Evolutionary conservation across 2,329 filamentous ascomycete genomes (phyloP).

Genomic region (Fusarium sp.): DNA sequence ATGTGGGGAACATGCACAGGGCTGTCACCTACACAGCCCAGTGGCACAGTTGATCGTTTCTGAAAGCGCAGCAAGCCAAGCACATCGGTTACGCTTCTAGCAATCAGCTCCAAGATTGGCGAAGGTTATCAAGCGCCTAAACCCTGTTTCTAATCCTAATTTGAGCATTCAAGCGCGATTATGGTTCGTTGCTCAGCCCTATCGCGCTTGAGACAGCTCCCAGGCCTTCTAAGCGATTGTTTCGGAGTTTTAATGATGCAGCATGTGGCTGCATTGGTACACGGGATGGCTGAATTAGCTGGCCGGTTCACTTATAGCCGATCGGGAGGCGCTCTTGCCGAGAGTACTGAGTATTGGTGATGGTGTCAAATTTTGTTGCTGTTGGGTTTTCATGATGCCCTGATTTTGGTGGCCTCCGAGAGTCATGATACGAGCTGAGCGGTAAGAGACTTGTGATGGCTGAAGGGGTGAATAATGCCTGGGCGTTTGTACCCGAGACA

Average conservation of each 20-base stretch:
- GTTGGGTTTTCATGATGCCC: background rate
- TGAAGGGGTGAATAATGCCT: background rate
- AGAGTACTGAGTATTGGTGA: background rate
- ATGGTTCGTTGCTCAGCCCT: background rate
- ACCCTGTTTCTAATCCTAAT: constrained; percentile 4
- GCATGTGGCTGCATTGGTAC: constrained; percentile 19
- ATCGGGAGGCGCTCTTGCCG: background rate
- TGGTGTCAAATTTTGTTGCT: background rate
- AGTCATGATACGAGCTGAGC: background rate
- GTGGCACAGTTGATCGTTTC: constrained; percentile 29
- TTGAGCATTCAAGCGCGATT: constrained; percentile 13
- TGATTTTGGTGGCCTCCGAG: background rate
- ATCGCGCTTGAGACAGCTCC: constrained; percentile 17
- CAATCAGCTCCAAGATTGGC: constrained; percentile 1
- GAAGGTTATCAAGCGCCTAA: constrained; percentile 1
- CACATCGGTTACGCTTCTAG: background rate
- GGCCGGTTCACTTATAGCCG: background rate
- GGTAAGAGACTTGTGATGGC: background rate
- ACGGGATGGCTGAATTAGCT: constrained; percentile 14
- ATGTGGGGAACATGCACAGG: constrained; percentile 29
- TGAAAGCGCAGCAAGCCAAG: constrained; percentile 17
- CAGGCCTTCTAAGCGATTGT: background rate
- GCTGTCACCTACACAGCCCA: constrained; percentile 34
- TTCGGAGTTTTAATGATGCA: background rate
- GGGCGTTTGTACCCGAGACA: background rate